Evolutionary conservation across 2,329 filamentous ascomycete species (phyloP), one percentile per base, ranked within the genome.

Genomic region (Cordyceps militaris): DNA sequence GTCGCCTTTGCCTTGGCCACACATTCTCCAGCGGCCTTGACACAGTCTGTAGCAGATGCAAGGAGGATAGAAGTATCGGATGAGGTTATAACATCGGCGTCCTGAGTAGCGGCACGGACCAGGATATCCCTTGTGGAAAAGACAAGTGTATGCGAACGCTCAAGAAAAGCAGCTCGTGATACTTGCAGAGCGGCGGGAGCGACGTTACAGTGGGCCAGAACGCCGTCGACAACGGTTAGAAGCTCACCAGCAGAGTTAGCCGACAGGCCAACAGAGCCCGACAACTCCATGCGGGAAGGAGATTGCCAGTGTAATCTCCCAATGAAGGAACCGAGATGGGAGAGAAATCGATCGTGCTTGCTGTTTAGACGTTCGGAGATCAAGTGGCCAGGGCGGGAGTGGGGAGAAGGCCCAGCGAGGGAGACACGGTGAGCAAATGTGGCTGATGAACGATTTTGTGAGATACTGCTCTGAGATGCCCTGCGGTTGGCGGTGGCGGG

Each of bases 251-350:
- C 95, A 3, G 92, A 91, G 8, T 84, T 80, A 10, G 92, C 89
- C 9, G 92, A 90, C 69, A 93, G 87, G 67, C 89, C 87, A 49
- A 95, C 93, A 16, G 89, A 91, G 11, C 86, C 75, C 32, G 91
- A 84, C 50, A 97, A 79, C 69, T 96, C 91, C 1, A 88, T 84
- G 9, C 91, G 87, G 8, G 91, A 94, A 61, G 94, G 87, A n/a
- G 92, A 94, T 69, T 97, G 91, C 60, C 97, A 79, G 71, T 97
- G 91, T 57, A 97, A 80, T 38, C 84, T 80, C 16, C 94, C 94
- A 69, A 97, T 93, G 70, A 97, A 96, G 4, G 91, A 95, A 52
- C 90, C 93, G 53, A 99, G 83, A 67, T 92, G 88, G 7, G 92
- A 94, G 55, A 99, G 76, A 67, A 97, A 96, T 8, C 83, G 84